Evolutionary conservation across 768 basidiomycete genomes (phyloP), one percentile per base, ranked within the genome.

Genomic region (Gymnopilus junonius): DNA sequence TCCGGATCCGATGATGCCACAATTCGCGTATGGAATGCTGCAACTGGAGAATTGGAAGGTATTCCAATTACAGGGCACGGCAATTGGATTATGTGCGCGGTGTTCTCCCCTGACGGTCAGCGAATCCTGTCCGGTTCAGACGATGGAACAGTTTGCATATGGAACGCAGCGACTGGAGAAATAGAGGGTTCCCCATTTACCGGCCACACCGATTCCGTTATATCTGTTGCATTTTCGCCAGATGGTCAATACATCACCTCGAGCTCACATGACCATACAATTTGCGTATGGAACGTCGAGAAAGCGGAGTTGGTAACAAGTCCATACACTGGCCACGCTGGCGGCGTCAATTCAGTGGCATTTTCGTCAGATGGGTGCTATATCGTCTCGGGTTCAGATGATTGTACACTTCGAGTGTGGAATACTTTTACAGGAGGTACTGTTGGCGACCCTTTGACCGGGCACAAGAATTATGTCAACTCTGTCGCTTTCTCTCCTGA

Each of bases 91-190:
- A 32, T 53, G 35, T 23, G 35, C 14, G 34, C 48, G 3, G 20
- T 32, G 5, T 65, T 61, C 7, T 65, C 55, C 10, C 25, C 55
- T 27, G 54, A 62, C 45, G 59, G 55, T 7, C 35, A 57, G 35
- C 59, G 53, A 11, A 37, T 65, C 15, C 20, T 58, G 15, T 61
- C 64, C 3, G 59, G 59, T 11, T 65, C 64, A 34, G 29, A 40
- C n/a, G 55, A 57, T 48, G 42, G 55, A 5, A 65, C 54, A 5
- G 29, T 72, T 15, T 45, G 62, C 34, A 42, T 73, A 32, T 73
- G 71, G 72, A 42, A 66, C 42, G 59, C 59, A 15, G 34, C 25
- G 20, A 65, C 59, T 14, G 61, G 63, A 53, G 29, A 40, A 48
- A 54, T 39, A 17, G 58, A 35, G 17, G 54, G 34, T 1, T 8